Evolutionary conservation across 345 rosid genomes (phyloP), one percentile per base, ranked within the genome.

Genomic region (Turritis glabra): DNA sequence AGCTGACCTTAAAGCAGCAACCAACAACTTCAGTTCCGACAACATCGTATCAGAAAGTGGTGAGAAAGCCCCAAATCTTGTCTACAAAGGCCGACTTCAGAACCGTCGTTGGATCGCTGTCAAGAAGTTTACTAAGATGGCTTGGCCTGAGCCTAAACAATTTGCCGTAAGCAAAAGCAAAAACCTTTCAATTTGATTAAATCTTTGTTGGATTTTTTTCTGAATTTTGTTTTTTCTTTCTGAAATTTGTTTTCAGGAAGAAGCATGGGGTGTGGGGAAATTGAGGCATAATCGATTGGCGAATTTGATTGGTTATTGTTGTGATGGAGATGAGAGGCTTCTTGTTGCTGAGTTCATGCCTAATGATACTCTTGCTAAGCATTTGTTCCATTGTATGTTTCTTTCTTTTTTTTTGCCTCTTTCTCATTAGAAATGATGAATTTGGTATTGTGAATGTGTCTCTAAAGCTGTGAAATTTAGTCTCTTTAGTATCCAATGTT

Each of bases 311-410:
- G 99, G 99, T 8, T 96, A 92, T 50, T 96, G 97, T 86, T 89
- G 93, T 75, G 96, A 92, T 80, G 98, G 93, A 47, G 98, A 92
- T 70, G 98, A 96, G 69, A 86, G 99, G 83, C 85, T 96, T 73
- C 98, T 96, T 64, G 96, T 96, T 71, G 98, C 99, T 56, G 98
- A 96, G 78, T 90, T 80, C 82, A 90, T 96, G 99, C 91, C 98
- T 53, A 92, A 96, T 76, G 98, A 96, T 75, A 96, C 97, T 57
- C 94, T 96, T 44, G 88, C 99, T 35, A 96, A 92, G 85, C 98
- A 90, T 86, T 84, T 96, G 71, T 96, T 96, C 50, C 98, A 92
- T 76, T 89, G 99, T 96, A 79, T 55, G 67, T 1, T 62, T 18
- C 62, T n/a, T n/a, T 55, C 59, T 14, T 7, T 2, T 23, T 4